phyloP scores from a whole-genome alignment of 805 yeast species.

The Candida stauntonica region DNA sequence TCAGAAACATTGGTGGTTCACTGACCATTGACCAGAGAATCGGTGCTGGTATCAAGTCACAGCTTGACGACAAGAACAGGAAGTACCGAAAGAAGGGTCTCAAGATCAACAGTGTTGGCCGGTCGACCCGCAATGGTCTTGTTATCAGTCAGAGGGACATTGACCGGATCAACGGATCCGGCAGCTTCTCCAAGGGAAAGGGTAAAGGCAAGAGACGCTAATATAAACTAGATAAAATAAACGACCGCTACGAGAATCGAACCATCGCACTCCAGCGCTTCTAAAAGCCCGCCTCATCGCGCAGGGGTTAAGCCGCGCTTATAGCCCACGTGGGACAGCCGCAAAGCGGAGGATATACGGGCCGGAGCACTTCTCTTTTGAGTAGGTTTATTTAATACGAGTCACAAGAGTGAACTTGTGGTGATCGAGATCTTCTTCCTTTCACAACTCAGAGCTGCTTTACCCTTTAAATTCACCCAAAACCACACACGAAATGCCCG shows the following conservation, averaged over 20 bases:
- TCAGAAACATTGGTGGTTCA: conserved; percentile 50
- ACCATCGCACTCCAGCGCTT: no score
- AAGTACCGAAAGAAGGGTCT: conserved; percentile 68
- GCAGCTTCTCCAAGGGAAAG: conserved; percentile 7
- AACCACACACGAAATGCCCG: not conserved
- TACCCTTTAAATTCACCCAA: no score
- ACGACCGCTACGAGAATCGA: not conserved
- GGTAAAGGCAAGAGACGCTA: conserved; percentile 7
- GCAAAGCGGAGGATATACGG: no score
- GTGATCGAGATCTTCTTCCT: no score
- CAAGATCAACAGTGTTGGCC: conserved; percentile 71
- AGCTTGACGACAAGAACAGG: conserved; percentile 34
- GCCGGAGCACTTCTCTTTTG: no score
- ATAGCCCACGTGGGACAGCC: no score
- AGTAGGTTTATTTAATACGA: no score
- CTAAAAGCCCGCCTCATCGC: no score
- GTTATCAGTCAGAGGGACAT: conserved; percentile 66
- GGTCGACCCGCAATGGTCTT: conserved; percentile 73
- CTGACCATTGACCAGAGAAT: conserved; percentile 36
- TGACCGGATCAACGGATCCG: conserved; percentile 37
- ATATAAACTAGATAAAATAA: not conserved
- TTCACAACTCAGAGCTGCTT: no score
- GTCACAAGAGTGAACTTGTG: no score
- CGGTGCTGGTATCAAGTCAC: conserved; percentile 47
- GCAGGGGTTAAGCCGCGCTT: no score